Evolutionary conservation across 352 stramenopile genomes (phyloP).

Genomic region (Phytophthora meadii): DNA sequence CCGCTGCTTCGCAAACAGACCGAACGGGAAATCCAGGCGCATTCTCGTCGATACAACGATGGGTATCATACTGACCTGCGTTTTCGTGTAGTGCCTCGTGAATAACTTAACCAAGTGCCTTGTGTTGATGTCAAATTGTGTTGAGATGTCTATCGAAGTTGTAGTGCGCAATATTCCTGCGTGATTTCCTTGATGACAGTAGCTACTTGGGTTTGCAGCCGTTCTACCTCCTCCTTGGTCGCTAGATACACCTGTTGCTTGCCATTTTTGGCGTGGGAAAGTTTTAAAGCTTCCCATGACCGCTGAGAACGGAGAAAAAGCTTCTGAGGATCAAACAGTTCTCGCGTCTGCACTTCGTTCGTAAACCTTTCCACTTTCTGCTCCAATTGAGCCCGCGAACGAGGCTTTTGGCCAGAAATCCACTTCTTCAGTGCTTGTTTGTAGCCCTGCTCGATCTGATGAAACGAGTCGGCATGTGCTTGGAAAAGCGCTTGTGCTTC

Average conservation of each 20-base stretch:
- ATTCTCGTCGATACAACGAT: slow-evolving; percentile 71
- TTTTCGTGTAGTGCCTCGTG: slow-evolving; percentile 62
- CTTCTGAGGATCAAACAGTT: slow-evolving; percentile 54
- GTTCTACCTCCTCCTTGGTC: slow-evolving; percentile 43
- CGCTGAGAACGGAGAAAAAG: slow-evolving; percentile 49
- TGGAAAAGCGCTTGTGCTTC: slow-evolving; percentile 40
- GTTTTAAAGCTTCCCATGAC: slow-evolving; percentile 20
- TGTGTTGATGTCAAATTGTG: slow-evolving; percentile 2
- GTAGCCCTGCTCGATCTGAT: slow-evolving; percentile 43
- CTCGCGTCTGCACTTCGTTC: slow-evolving; percentile 45
- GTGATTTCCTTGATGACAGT: slow-evolving; percentile 63
- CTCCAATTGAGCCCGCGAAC: slow-evolving; percentile 52
- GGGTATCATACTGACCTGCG: slow-evolving; percentile 68
- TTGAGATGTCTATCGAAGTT: slow-evolving; percentile 41
- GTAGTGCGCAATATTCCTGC: slow-evolving; percentile 50
- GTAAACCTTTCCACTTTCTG: slow-evolving; percentile 49
- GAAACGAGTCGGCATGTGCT: slow-evolving; percentile 25
- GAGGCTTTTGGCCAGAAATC: slow-evolving; percentile 48
- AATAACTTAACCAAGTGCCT: slow-evolving; percentile 36
- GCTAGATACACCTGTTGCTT: slow-evolving; percentile 15
- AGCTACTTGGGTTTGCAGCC: slow-evolving; percentile 50
- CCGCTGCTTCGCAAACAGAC: slow-evolving; percentile 78
- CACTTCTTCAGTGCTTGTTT: slow-evolving; percentile 50
- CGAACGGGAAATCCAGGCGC: slow-evolving; percentile 65
- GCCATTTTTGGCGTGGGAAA: not conserved